Evolutionary conservation across 1,284 basidiomycete genomes (phyloP).

Genomic region (Dichomitus squalens): DNA sequence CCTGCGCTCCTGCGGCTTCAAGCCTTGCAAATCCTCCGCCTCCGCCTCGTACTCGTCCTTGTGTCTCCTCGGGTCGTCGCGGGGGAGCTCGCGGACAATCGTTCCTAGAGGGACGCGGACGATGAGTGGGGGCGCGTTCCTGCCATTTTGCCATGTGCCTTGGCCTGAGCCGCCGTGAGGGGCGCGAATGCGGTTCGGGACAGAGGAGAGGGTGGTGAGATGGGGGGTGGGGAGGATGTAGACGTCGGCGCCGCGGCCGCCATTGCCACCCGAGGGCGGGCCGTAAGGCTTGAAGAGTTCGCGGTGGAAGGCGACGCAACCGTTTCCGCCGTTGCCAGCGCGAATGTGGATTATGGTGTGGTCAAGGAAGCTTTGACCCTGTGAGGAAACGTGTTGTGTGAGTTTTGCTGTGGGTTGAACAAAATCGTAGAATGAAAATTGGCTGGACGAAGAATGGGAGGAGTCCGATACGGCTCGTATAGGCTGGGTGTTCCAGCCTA

Average conservation of each 20-base stretch:
- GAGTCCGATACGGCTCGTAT: too few relatives aligned
- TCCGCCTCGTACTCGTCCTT: conserved; percentile 71
- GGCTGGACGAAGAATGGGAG: too few relatives aligned
- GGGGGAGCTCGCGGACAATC: conserved; percentile 75
- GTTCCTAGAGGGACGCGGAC: conserved; percentile 89
- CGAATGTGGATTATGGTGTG: conserved; percentile 76
- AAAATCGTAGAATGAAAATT: too few relatives aligned
- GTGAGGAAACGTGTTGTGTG: too few relatives aligned
- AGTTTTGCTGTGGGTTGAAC: background rate
- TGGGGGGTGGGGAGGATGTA: conserved; percentile 78
- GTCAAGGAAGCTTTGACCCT: conserved; percentile 85
- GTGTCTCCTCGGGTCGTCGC: conserved; percentile 60
- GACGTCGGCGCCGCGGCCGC: conserved; percentile 86
- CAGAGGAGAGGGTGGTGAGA: conserved; percentile 76
- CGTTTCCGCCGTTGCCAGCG: conserved; percentile 85
- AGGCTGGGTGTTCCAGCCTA: too few relatives aligned
- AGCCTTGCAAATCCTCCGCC: conserved; percentile 57
- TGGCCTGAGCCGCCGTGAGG: conserved; percentile 71
- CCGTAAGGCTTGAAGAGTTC: conserved; percentile 80
- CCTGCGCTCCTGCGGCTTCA: conserved; percentile 49
- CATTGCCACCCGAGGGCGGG: conserved; percentile 89
- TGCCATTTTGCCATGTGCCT: conserved; percentile 86
- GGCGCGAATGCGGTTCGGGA: conserved; percentile 71
- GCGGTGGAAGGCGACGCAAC: conserved; percentile 82
- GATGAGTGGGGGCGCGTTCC: conserved; percentile 68